Evolutionary conservation across 164 flowering plant genomes (phyloP).

Genomic region (Protea cynaroides): DNA sequence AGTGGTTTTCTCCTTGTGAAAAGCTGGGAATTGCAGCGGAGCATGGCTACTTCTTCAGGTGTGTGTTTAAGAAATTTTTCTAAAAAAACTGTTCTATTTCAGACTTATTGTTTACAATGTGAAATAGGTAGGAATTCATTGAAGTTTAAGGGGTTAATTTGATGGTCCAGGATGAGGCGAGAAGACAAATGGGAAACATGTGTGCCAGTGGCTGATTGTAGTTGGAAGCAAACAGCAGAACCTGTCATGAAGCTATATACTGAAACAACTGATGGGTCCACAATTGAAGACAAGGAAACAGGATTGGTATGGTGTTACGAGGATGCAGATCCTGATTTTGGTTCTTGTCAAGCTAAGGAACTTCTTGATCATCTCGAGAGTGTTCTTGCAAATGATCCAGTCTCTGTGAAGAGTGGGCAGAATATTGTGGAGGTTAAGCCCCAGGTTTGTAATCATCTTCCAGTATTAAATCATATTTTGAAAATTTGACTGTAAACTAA

Average conservation of each 20-base stretch:
- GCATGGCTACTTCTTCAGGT: constrained; percentile 9
- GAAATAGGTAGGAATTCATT: background rate
- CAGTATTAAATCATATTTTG: background rate
- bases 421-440: constrained; percentile 8
- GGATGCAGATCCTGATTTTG: constrained; percentile 7
- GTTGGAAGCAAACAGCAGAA: constrained; percentile 6
- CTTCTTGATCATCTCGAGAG: constrained; percentile 10
- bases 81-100: background rate
- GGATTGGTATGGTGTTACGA: constrained; percentile 4
- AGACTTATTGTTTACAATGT: background rate
- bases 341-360: constrained; percentile 8
- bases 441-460: background rate
- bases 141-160: no score
- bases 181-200: constrained; percentile 6
- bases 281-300: constrained; percentile 5
- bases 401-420: constrained; percentile 6
- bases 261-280: constrained; percentile 9
- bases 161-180: background rate
- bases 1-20: constrained; percentile 9
- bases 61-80: no score
- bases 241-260: constrained; percentile 12
- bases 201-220: constrained; percentile 1
- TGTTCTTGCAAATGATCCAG: constrained; percentile 10
- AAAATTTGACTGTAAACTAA: background rate
- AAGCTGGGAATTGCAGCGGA: constrained; percentile 6